phyloP scores from a whole-genome alignment of 1,139 yeast species.

The Arxiozyma slooffiae region DNA sequence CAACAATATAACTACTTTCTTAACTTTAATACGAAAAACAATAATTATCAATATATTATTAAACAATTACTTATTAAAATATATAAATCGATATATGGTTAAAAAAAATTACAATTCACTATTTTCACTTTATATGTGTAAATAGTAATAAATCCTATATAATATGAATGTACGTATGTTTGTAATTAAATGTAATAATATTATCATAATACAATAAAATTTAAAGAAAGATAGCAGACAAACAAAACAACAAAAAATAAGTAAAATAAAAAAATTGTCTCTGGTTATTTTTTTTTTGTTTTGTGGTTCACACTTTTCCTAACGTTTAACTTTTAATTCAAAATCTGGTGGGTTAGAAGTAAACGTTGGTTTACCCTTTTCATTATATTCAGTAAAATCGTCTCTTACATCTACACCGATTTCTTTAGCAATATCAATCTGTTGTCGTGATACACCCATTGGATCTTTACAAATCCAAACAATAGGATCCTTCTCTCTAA shows the following conservation, averaged over 20 bases:
- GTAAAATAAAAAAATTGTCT: no score
- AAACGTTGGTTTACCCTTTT: conserved; percentile 44
- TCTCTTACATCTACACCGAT: conserved; percentile 47
- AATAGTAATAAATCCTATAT: neutral
- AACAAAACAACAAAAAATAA: no score
- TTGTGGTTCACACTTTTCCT: neutral
- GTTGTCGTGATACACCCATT: conserved; percentile 56
- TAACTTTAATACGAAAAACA: no score
- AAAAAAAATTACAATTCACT: no score
- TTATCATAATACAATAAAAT: neutral
- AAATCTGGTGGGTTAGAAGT: conserved; percentile 55
- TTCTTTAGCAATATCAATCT: conserved; percentile 48
- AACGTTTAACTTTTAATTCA: conserved; percentile 16
- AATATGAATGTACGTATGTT: no score
- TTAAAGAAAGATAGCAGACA: neutral
- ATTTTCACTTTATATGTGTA: neutral
- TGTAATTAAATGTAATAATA: neutral
- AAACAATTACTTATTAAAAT: no score
- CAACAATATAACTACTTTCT: no score
- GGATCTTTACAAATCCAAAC: conserved; percentile 65
- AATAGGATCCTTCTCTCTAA: conserved; percentile 50
- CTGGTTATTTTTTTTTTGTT: neutral
- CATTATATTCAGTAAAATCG: conserved; percentile 46
- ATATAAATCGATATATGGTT: no score
- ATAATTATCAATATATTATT: no score